Percentiles rank a stretch among this genome's conserved stretches.
phyloP scores from a whole-genome alignment of 208 protist genomes.

The Leishmania major region DNA sequence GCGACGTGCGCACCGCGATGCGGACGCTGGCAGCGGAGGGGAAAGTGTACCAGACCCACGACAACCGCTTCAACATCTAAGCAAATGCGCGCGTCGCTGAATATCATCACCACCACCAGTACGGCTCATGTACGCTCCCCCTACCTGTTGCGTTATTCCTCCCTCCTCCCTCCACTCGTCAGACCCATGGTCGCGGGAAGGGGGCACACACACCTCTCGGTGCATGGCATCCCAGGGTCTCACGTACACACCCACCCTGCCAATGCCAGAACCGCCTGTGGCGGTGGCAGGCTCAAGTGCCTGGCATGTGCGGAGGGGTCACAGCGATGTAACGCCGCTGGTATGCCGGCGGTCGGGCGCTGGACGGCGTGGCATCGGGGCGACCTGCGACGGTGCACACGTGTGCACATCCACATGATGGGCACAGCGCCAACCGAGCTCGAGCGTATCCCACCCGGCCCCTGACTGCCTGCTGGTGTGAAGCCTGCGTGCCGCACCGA shows the following conservation, averaged over 20 bases:
- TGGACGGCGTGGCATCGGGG: neutral
- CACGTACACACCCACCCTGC: too few relatives aligned
- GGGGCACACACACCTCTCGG: too few relatives aligned
- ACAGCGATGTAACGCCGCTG: neutral
- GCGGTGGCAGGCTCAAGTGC: neutral
- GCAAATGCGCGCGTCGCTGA: neutral
- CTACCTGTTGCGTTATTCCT: neutral
- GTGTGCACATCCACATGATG: neutral
- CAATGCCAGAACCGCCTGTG: neutral
- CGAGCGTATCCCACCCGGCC: neutral
- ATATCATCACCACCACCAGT: neutral
- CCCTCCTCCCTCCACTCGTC: neutral
- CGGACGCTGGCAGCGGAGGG: slow-evolving; percentile 73
- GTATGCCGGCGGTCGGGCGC: neutral
- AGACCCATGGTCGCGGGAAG: too few relatives aligned
- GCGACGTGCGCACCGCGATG: slow-evolving; percentile 74
- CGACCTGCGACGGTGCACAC: too few relatives aligned
- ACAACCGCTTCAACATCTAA: slow-evolving; percentile 85
- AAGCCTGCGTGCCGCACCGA: neutral
- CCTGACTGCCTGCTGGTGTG: neutral
- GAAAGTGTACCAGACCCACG: slow-evolving; percentile 85
- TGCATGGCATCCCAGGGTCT: neutral
- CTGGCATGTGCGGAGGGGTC: neutral
- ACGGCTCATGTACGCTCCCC: neutral
- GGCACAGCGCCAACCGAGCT: neutral